Percentiles rank a stretch among this genome's conserved stretches.
Conservation (phyloP, 192 early-diverging fungal genomes). For the Backusella tuberculispora region DNA sequence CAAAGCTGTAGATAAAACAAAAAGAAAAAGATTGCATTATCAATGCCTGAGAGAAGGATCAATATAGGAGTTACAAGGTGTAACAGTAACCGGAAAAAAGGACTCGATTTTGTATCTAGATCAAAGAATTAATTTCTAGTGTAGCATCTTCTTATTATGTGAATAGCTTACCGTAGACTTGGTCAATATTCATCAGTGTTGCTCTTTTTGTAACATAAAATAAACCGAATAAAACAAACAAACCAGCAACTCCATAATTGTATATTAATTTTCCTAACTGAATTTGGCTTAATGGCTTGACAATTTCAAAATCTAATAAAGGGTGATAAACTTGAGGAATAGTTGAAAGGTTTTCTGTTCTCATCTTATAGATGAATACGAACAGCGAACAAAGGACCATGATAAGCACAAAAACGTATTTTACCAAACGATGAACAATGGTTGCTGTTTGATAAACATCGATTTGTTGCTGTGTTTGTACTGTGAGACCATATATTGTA, state of each 20-base stretch:
- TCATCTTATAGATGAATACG: constrained; percentile 39
- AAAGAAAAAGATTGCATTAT: constrained; percentile 62
- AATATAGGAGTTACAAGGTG: constrained; percentile 59
- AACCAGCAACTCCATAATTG: constrained; percentile 36
- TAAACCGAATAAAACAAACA: constrained; percentile 28
- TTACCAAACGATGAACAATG: constrained; percentile 23
- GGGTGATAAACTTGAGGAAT: constrained; percentile 22
- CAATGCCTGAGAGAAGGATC: constrained; percentile 62
- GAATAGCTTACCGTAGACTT: neutral
- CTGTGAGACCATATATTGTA: neutral
- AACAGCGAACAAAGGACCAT: constrained; percentile 17
- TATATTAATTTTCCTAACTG: constrained; percentile 38
- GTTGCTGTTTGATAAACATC: constrained; percentile 20
- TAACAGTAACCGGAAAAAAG: constrained; percentile 41
- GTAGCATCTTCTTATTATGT: constrained; percentile 1
- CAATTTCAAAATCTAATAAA: constrained; percentile 18
- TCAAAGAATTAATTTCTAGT: neutral
- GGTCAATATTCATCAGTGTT: neutral
- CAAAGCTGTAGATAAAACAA: constrained; percentile 59
- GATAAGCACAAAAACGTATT: neutral
- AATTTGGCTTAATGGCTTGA: constrained; percentile 22
- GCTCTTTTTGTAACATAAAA: constrained; percentile 36
- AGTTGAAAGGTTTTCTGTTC: constrained; percentile 13
- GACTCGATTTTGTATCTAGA: neutral
- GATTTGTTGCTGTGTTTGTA: neutral